Evolutionary conservation across 1,284 basidiomycete species (phyloP), one percentile per base, ranked within the genome.

Genomic region (Meripilus lineatus): DNA sequence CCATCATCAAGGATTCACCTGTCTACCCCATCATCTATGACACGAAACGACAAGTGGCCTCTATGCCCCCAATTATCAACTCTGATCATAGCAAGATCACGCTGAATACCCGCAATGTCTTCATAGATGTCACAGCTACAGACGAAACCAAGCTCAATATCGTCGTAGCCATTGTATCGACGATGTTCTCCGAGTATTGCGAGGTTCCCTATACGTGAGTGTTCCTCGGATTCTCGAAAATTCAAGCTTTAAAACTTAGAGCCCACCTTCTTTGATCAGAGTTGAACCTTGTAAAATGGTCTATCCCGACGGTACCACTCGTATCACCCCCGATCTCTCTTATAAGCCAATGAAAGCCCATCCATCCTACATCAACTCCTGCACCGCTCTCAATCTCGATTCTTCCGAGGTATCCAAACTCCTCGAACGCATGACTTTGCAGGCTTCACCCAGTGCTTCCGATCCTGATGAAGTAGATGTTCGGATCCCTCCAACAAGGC

Each of bases 21-120:
- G 92, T 95, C 33, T 99, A 97, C 67, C 96, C 96, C 18, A 89
- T 99, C 68, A 96, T 99, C 63, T 98, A 98, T 67, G 95, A 98
- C 65, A 72, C 79, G 17, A 74, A 88, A 46, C 84, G 91, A 60
- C 80, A 73, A 25, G 95, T 99, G 2, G 75, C 96, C 15, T 96
- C 93, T 10, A 93, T 99, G 86, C 96, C 96, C 22, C 96, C 96
- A 2, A 97, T 99, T 65, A 96, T 97, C 70, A 97, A 97, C 70
- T 95, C 93, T 5, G 84, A 96, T 51, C 89, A 93, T 68, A 96
- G 92, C 62, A 99, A 98, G 73, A 99, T 99, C 58, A 91, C 92
- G 0, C 73, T 97, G 51, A 84, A 93, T 63, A 99, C 96, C 11
- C 81, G 77, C 47, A 97, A 99, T 66, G 75, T 99, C 61, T 97